A percentile compares a stretch with the other conserved stretches of the same genome.
Conservation (phyloP, 345 rosid species). For the Diplotaxis tenuifolia region DNA sequence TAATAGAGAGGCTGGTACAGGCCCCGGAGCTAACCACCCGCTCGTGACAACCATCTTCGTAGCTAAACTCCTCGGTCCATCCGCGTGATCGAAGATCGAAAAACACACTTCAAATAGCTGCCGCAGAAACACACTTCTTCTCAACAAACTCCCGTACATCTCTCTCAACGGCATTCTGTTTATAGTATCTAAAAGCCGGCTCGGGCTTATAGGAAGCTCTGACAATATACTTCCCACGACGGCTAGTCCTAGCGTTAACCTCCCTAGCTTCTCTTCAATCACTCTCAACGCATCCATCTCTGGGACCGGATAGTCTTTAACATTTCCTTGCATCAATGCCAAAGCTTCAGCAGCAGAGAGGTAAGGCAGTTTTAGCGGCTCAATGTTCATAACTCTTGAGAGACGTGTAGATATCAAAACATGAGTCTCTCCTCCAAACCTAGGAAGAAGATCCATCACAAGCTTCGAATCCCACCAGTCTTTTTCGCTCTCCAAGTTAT, state of each 20-base stretch:
- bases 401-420: conserved; percentile 75
- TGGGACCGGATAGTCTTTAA: conserved; percentile 53
- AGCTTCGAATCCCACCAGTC: conserved; percentile 97
- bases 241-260: conserved; percentile 76
- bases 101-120: conserved; percentile 95
- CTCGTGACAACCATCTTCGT: conserved; percentile 83
- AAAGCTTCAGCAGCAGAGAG: conserved; percentile 85
- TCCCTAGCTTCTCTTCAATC: conserved; percentile 82
- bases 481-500: conserved; percentile 88
- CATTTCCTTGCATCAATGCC: conserved; percentile 74
- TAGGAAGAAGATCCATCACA: conserved; percentile 96
- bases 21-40: conserved; percentile 92
- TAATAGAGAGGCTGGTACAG: conserved; percentile 65
- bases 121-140: conserved; percentile 59
- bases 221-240: conserved; percentile 78
- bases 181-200: conserved; percentile 79
- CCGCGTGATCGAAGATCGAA: conserved; percentile 91
- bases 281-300: conserved; percentile 75
- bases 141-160: conserved; percentile 37
- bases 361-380: conserved; percentile 73
- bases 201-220: conserved; percentile 87
- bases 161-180: conserved; percentile 83
- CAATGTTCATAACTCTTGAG: conserved; percentile 78
- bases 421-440: conserved; percentile 92
- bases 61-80: conserved; percentile 87